Percentiles rank a stretch among this genome's conserved stretches.
Evolutionary conservation across 2,329 filamentous ascomycete species (phyloP).

Genomic region (Fusarium virguliforme): DNA sequence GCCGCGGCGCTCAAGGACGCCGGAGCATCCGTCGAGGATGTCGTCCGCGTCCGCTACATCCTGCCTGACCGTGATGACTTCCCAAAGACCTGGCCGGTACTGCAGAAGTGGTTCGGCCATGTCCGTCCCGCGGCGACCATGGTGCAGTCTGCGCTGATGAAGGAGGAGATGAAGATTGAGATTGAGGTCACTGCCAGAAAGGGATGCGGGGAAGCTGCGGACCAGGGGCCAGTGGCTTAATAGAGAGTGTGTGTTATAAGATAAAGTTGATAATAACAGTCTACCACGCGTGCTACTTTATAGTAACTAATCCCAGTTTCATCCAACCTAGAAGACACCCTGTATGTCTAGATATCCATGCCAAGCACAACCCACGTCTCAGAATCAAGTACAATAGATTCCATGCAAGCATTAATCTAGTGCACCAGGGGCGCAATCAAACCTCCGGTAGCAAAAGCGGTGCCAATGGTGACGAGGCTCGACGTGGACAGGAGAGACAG

Average conservation of each 20-base stretch:
- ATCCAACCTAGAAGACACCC: neutral
- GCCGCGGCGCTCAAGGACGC: constrained; percentile 62
- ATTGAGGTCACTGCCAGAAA: constrained; percentile 62
- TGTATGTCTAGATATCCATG: no score
- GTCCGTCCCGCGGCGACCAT: constrained; percentile 70
- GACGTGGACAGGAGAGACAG: constrained; percentile 74
- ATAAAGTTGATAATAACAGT: neutral
- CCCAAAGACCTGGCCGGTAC: constrained; percentile 64
- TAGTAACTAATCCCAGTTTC: neutral
- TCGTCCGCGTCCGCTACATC: constrained; percentile 69
- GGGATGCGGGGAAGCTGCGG: constrained; percentile 39
- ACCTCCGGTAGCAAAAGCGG: constrained; percentile 70
- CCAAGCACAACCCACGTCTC: neutral
- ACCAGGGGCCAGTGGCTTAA: neutral
- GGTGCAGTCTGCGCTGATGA: constrained; percentile 67
- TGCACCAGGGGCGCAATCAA: constrained; percentile 52
- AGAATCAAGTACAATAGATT: neutral
- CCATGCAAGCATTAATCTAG: constrained; percentile 21
- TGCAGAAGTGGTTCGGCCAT: constrained; percentile 66
- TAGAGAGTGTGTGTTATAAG: neutral
- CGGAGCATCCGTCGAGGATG: constrained; percentile 61
- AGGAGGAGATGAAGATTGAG: constrained; percentile 65
- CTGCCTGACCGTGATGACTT: constrained; percentile 66
- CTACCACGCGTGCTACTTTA: neutral
- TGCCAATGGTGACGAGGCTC: constrained; percentile 73